Base-by-base conservation (phyloP, 768 basidiomycete species). In the Amanita polypyramis region DNA sequence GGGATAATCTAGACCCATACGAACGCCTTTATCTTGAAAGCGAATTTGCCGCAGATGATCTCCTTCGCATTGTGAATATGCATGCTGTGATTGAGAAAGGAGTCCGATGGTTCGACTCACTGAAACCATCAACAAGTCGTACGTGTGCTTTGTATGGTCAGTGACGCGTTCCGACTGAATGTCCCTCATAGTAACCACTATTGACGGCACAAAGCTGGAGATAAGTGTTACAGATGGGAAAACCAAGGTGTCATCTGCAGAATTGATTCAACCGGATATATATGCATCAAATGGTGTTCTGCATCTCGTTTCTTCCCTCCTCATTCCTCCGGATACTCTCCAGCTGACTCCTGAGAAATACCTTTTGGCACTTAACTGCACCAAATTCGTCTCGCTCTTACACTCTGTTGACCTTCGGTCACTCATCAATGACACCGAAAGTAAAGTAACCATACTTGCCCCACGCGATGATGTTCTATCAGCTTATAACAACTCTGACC, bases 241-340 rank as follows among this genome's bases (percentile, higher is more conserved):
- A 51, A 77, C 75, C 45, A 72, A 58, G 25, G 63, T 85, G 17
- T 79, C 79, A 29, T 66, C 66, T 39, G 79, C 85, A 5, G 67
- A 70, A 19, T 72, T 95, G 36, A 58, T 81, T 3, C 70, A 82
- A n/a, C 77, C 79, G 5, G 91, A 99, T 58, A 79, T 96, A 30
- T 92, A 93, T 57, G 94, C 89, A 4, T 83, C 87, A 25, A 99
- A 99, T 57, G 96, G 95, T 41, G 96, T 98, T 37, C 62, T 98
- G 12, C 96, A 99, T 63, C 77, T 91, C 36, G 76, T 98, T 20
- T 86, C 86, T 11, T 77, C 80, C 11, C 77, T 98, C 19, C 76
- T 99, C 11, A 62, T 94, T 9, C 87, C 91, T 5, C 72, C 76
- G 2, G 81, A 79, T 12, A 74, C 86, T 38, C 75, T 95, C 19